Evolutionary conservation across 805 yeast genomes (phyloP), one percentile per base, ranked within the genome.

Genomic region (Kazachstania psychrophila): DNA sequence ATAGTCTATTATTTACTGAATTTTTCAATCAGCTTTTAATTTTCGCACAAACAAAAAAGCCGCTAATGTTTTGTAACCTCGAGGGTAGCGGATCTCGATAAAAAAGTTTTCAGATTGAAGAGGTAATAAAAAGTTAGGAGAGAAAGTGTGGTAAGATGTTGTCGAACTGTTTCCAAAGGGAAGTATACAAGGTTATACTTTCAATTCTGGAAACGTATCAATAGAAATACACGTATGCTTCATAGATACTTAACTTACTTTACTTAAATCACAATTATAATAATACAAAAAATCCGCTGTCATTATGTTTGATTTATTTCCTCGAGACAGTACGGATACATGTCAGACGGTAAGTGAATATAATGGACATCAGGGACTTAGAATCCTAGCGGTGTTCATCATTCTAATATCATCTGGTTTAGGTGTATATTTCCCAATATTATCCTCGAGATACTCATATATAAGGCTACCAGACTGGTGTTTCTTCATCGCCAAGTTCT

Each of bases 401-500:
- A 69, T 79, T 25, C 38, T 77, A 42, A 55, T 69, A 1, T 70
- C 81, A 0, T 73, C 83, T 1, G 64, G 66, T 0, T 45, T 77
- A 33, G 84, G 84, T 17, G 57, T 79, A 1, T 72, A 71, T 42
- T 72, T 79, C 58, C 86, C 86, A 2, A 56, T 79, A 2, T 54
- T 79, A 24, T 68, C 82, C 0, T 75, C 81, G 6, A 64, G 64
- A 42, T 73, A 72, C 47, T 74, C 83, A 0, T 69, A 69, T 46
- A 65, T 79, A 30, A 62, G 75, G 43, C 47, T 79, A 41, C 86
- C 86, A 1, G 49, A 67, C 11, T 69, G 75, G 73, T 69, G 75
- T 44, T 79, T 79, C 58, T 77, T 79, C 52, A 55, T 76, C 33
- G 77, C 83, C 34, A 81, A 79, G 50, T 81, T 70, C 58, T 83